phyloP scores from a whole-genome alignment of 2,329 filamentous ascomycete genomes.

The Claviceps cyperi region DNA sequence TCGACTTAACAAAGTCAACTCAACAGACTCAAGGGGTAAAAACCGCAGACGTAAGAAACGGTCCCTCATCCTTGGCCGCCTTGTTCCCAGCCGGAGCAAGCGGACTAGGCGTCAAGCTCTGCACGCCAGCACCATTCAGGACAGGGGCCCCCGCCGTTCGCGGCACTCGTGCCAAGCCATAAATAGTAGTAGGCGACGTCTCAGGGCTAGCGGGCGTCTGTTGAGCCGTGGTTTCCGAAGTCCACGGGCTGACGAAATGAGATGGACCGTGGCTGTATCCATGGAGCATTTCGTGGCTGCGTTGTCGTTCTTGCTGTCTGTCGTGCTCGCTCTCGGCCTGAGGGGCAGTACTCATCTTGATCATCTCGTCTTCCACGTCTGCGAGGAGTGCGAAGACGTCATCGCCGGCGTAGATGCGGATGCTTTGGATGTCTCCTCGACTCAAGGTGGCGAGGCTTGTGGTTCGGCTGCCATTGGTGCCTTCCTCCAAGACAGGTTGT shows the following conservation, averaged over 20 bases:
- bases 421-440: conserved; percentile 43
- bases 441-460: conserved; percentile 12
- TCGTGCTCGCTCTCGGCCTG: conserved; percentile 9
- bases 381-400: conserved; percentile 52
- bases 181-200: not conserved
- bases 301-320: conserved; percentile 33
- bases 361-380: conserved; percentile 43
- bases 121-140: not conserved
- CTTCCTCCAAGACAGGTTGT: conserved; percentile 31
- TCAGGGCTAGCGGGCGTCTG: conserved; percentile 6
- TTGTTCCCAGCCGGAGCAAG: conserved; percentile 1
- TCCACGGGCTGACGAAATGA: conserved; percentile 10
- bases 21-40: conserved; percentile 25
- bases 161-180: conserved; percentile 6
- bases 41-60: conserved; percentile 36
- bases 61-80: conserved; percentile 11
- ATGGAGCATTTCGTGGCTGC: conserved; percentile 36
- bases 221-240: not conserved
- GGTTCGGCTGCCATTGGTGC: conserved; percentile 13
- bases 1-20: not conserved
- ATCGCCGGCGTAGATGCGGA: conserved; percentile 52
- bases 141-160: not conserved
- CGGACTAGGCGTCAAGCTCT: not conserved
- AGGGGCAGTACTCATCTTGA: conserved; percentile 17
- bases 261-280: conserved; percentile 11